Evolutionary conservation across 805 yeast genomes (phyloP).

Genomic region (Kodamaea kaohsiungensis): DNA sequence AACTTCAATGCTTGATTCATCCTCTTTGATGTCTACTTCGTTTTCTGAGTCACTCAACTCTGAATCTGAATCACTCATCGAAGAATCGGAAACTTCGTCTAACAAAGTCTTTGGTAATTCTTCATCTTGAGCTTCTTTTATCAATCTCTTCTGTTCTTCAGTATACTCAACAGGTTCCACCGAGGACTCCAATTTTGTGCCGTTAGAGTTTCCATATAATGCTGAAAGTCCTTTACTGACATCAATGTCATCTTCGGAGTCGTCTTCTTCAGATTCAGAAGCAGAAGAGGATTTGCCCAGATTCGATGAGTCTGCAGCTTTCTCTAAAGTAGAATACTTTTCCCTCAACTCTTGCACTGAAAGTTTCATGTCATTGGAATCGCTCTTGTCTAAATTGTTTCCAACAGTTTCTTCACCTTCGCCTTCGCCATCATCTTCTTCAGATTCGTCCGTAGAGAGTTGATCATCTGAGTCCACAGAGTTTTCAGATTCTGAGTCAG

Average conservation of each 20-base stretch:
- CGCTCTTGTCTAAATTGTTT: background rate
- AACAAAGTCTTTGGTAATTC: slow-evolving; percentile 2
- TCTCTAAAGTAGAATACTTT: slow-evolving; percentile 53
- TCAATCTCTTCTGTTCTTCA: slow-evolving; percentile 34
- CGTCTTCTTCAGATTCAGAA: slow-evolving; percentile 17
- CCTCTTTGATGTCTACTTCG: background rate
- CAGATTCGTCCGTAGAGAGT: slow-evolving; percentile 21
- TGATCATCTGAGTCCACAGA: slow-evolving; percentile 21
- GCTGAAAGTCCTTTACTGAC: slow-evolving; percentile 23
- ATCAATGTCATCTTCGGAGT: slow-evolving; percentile 12
- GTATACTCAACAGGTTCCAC: slow-evolving; percentile 24
- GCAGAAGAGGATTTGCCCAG: slow-evolving; percentile 13
- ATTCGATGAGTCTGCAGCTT: slow-evolving; percentile 16
- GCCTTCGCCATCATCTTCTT: slow-evolving; percentile 17
- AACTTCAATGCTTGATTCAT: background rate
- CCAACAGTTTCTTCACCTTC: background rate
- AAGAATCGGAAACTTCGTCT: slow-evolving; percentile 17
- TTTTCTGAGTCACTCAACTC: background rate
- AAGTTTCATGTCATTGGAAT: slow-evolving; percentile 45
- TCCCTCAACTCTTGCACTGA: slow-evolving; percentile 56
- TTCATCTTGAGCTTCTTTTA: slow-evolving; percentile 15
- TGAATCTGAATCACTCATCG: slow-evolving; percentile 4
- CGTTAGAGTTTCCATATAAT: slow-evolving; percentile 17
- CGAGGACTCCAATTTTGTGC: background rate
- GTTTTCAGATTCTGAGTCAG: slow-evolving; percentile 21